Conservation (phyloP, 306 rosid genomes). For the Medicago arabica region DNA sequence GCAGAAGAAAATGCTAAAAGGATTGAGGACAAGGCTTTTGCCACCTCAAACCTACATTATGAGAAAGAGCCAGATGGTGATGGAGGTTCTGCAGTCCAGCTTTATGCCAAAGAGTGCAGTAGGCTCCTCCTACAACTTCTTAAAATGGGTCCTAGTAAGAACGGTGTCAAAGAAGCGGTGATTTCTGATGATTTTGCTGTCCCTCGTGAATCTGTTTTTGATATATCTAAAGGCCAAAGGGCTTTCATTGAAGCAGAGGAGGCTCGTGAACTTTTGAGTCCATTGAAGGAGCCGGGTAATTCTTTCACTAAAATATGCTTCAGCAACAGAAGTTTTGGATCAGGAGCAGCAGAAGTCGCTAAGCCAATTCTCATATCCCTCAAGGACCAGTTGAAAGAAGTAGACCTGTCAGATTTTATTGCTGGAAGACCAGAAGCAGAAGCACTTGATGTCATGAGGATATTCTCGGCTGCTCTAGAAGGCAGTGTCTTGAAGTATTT, state of each 20-base stretch:
- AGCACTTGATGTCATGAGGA: constrained; percentile 78
- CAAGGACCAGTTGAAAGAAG: constrained; percentile 79
- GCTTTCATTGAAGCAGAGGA: constrained; percentile 83
- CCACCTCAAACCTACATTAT: constrained; percentile 65
- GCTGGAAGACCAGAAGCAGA: constrained; percentile 90
- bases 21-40: constrained; percentile 83
- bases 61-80: constrained; percentile 93
- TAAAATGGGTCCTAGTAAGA: constrained; percentile 59
- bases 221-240: constrained; percentile 78
- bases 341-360: constrained; percentile 72
- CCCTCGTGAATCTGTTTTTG: constrained; percentile 59
- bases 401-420: constrained; percentile 80
- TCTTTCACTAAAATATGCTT: constrained; percentile 90
- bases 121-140: constrained; percentile 81
- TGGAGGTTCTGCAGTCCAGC: constrained; percentile 97
- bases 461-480: constrained; percentile 79
- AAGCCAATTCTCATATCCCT: constrained; percentile 70
- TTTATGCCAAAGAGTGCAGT: constrained; percentile 94
- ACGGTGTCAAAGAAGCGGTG: constrained; percentile 49
- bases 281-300: constrained; percentile 72
- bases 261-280: constrained; percentile 73
- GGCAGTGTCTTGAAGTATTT: constrained; percentile 70
- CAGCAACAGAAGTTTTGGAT: constrained; percentile 88
- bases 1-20: constrained; percentile 82
- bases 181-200: constrained; percentile 43